Percentiles rank a stretch among this genome's conserved stretches.
Conservation (phyloP, 192 early-diverging fungal species). For the Gonapodya prolifera region DNA sequence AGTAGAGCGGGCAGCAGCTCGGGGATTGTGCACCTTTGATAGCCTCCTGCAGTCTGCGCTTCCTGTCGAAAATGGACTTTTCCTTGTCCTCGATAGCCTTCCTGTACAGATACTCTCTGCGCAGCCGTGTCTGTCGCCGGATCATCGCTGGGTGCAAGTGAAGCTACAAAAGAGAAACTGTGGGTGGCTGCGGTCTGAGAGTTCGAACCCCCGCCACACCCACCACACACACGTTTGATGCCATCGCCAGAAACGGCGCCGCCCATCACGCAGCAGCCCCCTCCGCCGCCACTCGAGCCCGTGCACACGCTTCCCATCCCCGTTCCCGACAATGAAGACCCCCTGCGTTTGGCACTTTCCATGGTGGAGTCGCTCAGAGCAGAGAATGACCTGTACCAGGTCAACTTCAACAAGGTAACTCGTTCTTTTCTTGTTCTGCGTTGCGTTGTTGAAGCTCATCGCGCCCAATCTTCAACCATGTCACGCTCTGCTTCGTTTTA, state of each 20-base stretch:
- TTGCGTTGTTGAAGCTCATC: not conserved
- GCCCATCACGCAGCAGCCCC: not conserved
- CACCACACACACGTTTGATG: not conserved
- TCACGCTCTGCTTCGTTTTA: not conserved
- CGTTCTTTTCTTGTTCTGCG: not conserved
- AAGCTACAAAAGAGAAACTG: too few relatives aligned
- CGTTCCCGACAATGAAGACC: not conserved
- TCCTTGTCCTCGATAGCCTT: conserved; percentile 94
- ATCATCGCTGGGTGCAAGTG: conserved; percentile 39
- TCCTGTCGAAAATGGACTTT: conserved; percentile 78
- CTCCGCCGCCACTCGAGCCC: not conserved
- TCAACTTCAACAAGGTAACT: not conserved
- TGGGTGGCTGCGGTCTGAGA: not conserved
- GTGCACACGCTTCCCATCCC: not conserved
- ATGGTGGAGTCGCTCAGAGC: not conserved
- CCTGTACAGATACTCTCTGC: conserved; percentile 92
- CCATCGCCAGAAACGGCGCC: not conserved
- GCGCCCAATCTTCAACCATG: not conserved
- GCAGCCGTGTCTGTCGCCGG: conserved; percentile 71
- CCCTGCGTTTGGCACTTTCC: not conserved
- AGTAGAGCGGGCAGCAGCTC: not conserved
- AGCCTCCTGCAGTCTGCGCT: conserved; percentile 86
- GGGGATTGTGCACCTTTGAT: conserved; percentile 40
- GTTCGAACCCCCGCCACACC: not conserved
- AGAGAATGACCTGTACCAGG: not conserved